Base-by-base conservation (phyloP, 2,329 filamentous ascomycete species). In the Juglanconis juglandina region DNA sequence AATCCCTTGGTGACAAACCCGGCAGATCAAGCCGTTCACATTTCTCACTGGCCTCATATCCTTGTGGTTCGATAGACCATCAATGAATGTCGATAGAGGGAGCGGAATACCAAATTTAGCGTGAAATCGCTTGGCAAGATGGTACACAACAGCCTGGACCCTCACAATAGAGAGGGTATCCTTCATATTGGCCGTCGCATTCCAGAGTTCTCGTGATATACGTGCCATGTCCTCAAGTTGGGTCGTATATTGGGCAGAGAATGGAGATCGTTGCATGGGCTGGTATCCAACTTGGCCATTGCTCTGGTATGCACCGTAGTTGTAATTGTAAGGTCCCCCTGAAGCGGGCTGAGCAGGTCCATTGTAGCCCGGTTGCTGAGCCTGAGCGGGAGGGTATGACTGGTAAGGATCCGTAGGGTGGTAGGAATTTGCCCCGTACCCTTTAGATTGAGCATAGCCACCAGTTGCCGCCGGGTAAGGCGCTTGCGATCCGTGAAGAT, bases 151-250 rank as follows among this genome's bases (percentile, higher is more conserved):
- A 51, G 86, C 80, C 62, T 83, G 83, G 14, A 90, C 78, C 65
- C 86, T 85, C 51, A 90, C 78, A 62, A 81, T 82, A 44, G 82
- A 81, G 13, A 86, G 81, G 14, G 91, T 73, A 54, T 86, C 81
- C 65, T 84, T 84, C 63, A 91, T 76, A 3, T 79, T 79, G 7
- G 79, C 80, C 2, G 87, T 81, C 30, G 77, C 74, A 63, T 82
- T 81, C 88, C 89, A 93, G 41, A 88, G 72, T 32, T 85, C 82
- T 61, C 83, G 80, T 4, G 85, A 82, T 67, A 81, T 79, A 47
- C 73, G 76, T 9, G 81, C 79, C 62, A 90, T 73, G 50, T 81
- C 75, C 52, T 84, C 78, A 7, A 85, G 72, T 64, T 82, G 80
- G 17, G 68, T 62, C 60, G 77, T 73, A 63, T 83, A 79, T 35